Base-by-base conservation (phyloP, 805 yeast genomes). In the Zygosaccharomyces bailii region DNA sequence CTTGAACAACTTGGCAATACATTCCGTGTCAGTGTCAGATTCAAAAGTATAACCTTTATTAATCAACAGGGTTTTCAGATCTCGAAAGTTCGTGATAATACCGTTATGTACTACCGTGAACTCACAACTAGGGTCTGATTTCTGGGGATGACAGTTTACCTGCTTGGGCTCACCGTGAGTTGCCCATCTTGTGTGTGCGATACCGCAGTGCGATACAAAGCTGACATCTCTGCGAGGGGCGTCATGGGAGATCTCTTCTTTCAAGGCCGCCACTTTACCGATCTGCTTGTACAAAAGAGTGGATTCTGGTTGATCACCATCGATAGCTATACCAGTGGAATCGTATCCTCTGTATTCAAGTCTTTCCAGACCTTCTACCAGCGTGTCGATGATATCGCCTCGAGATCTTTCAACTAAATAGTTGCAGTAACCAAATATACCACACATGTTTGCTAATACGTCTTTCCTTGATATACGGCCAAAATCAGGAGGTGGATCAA, bases 141-240 rank as follows among this genome's bases (percentile, higher is more conserved):
- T 74, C 65, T 91, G 98, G 39, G 99, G 99, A 67, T 93, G 99
- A 65, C 98, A 93, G 74, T 93, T 93, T 50, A 67, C 57, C 50
- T 76, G 79, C 54, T 79, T 80, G 46, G 97, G 97, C 59, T 82
- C 86, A 68, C 99, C 99, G 68, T 93, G 99, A 30, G 99, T 93
- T 41, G 99, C 99, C 99, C 99, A 93, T 74, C 99, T 86, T 10
- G 99, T 93, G 70, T 93, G 99, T 18, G 99, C 98, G 66, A 93
- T 93, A 63, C 96, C 99, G 49, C 82, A 89, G 64, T 93, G 99
- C 65, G 84, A 80, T 56, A 79, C 82, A 62, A 87, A 89, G 16
- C 79, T 74, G 49, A 78, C 80, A 21, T 74, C 67, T 56, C 83
- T 74, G 58, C 84, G 78, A 46, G 82, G 75, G 36, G 77, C 65